These are phyloP conservation scores for Erodium chrysanthum DNA, from an alignment of 441 rosid genomes.

Conservation along the genomic window DNA sequence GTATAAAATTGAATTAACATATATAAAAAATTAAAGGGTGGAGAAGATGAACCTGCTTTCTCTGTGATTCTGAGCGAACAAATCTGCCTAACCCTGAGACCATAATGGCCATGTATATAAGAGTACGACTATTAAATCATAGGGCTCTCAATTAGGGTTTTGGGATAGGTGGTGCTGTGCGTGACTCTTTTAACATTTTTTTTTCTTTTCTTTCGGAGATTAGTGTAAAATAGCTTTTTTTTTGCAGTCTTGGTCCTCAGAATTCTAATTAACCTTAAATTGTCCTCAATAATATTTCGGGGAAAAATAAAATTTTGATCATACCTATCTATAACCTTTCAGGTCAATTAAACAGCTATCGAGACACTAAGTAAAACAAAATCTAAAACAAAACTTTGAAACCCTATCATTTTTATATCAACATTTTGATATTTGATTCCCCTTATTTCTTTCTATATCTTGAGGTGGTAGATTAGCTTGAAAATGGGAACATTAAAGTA, in stretches of 20 bases:
- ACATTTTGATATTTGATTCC: too few species aligned
- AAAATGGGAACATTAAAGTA: too few species aligned
- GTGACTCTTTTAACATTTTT: background rate
- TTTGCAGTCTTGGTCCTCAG: background rate
- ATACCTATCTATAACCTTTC: too few species aligned
- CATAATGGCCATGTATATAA: background rate
- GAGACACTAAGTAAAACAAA: too few species aligned
- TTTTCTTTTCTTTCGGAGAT: background rate
- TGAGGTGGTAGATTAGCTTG: too few species aligned
- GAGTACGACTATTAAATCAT: background rate
- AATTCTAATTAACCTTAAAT: too few species aligned
- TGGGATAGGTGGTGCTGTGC: background rate
- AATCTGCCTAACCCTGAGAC: background rate
- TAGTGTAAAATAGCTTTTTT: background rate
- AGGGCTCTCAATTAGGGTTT: slow-evolving; percentile 6
- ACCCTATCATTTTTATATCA: too few species aligned
- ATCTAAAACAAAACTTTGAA: too few species aligned
- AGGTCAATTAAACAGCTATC: too few species aligned
- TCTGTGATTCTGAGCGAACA: background rate
- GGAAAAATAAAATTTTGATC: too few species aligned
- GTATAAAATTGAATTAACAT: background rate
- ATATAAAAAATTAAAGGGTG: background rate
- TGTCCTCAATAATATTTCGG: too few species aligned
- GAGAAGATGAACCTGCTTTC: background rate
- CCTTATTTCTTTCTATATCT: too few species aligned